Evolutionary conservation across 139 green algal genomes (phyloP).

Genomic region (Chlorella sp.): DNA sequence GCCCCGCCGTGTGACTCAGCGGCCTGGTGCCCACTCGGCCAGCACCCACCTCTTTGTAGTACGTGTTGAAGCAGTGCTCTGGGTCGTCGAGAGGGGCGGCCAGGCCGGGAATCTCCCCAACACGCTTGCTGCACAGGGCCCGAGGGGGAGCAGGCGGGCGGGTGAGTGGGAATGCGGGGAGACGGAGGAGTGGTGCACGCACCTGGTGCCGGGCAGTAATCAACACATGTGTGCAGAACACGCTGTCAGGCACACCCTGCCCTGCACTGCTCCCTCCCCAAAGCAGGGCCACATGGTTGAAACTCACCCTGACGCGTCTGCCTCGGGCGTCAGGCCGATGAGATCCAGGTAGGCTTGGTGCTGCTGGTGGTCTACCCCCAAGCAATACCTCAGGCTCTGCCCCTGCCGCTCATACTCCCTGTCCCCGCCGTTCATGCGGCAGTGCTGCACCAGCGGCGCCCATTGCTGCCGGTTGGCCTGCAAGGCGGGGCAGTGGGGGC

Average conservation of each 20-base stretch:
- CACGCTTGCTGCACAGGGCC: neutral
- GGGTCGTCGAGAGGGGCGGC: slow-evolving; percentile 33
- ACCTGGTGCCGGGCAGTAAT: neutral
- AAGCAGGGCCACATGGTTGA: neutral
- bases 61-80: slow-evolving; percentile 45
- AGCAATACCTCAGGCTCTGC: slow-evolving; percentile 33
- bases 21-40: neutral
- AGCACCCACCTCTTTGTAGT: slow-evolving; percentile 31
- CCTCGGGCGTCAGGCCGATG: slow-evolving; percentile 29
- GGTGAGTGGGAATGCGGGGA: neutral
- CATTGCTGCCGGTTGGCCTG: slow-evolving; percentile 44
- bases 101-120: neutral
- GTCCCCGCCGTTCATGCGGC: slow-evolving; percentile 43
- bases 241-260: neutral
- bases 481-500: neutral
- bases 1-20: no score
- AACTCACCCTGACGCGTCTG: slow-evolving; percentile 12
- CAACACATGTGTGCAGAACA: neutral
- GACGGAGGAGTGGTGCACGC: neutral
- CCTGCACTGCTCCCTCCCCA: neutral
- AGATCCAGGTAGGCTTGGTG: slow-evolving; percentile 22
- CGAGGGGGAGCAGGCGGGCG: neutral
- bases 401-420: slow-evolving; percentile 30
- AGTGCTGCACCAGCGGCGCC: slow-evolving; percentile 41
- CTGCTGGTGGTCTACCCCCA: slow-evolving; percentile 12